Conservation (phyloP, 2,329 filamentous ascomycete genomes). For the Phaeoacremonium minimum region DNA sequence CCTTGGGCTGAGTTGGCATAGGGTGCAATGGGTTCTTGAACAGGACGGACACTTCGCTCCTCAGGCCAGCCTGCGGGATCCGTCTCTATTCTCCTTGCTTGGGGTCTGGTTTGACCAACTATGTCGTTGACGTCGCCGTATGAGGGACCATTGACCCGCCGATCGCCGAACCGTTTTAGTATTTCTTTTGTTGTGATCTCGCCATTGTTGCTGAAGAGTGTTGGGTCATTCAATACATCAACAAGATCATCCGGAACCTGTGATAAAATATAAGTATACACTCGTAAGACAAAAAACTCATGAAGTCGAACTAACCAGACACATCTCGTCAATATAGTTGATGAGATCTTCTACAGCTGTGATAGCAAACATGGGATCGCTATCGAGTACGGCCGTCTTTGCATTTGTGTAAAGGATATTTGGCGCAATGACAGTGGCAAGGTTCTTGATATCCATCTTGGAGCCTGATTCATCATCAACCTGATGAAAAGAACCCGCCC, state of each 20-base stretch:
- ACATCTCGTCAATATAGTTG: conserved; percentile 92
- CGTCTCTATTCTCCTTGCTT: conserved; percentile 70
- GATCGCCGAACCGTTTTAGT: conserved; percentile 85
- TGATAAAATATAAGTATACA: conserved; percentile 14
- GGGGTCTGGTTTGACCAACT: conserved; percentile 52
- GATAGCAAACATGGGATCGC: conserved; percentile 89
- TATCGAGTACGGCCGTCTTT: conserved; percentile 66
- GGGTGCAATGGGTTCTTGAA: conserved; percentile 54
- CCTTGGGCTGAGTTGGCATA: conserved; percentile 34
- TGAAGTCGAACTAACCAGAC: conserved; percentile 66
- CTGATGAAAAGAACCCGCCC: conserved; percentile 95
- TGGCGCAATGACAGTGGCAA: conserved; percentile 94
- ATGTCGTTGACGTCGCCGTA: conserved; percentile 55
- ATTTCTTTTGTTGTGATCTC: conserved; percentile 98
- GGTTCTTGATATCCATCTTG: conserved; percentile 98
- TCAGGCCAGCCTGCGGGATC: conserved; percentile 81
- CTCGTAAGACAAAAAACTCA: conserved; percentile 1
- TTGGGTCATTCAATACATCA: conserved; percentile 77
- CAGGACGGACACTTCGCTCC: conserved; percentile 77
- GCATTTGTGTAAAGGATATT: conserved; percentile 79
- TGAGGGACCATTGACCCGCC: conserved; percentile 50
- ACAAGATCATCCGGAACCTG: conserved; percentile 92
- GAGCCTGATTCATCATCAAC: conserved; percentile 95
- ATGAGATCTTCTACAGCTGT: conserved; percentile 90
- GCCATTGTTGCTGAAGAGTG: conserved; percentile 73